phyloP scores from a whole-genome alignment of 352 stramenopile genomes.

The Phytopythium cucurbitacearum region DNA sequence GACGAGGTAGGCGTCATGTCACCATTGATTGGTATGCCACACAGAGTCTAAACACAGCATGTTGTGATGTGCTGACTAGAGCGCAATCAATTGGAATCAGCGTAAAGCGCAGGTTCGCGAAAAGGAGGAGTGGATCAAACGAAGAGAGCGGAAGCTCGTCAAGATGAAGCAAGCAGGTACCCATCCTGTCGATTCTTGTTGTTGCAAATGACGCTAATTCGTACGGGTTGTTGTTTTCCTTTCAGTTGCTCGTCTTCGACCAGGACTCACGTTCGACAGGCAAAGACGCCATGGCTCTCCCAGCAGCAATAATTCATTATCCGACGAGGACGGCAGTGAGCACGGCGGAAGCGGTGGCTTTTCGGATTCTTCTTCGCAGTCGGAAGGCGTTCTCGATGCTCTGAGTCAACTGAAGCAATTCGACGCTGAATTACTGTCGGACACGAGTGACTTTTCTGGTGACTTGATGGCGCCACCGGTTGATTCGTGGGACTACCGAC shows the following conservation, averaged over 20 bases:
- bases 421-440: constrained; percentile 17
- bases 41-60: too few species aligned
- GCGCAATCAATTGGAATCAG: constrained; percentile 39
- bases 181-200: neutral
- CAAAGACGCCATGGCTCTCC: too few species aligned
- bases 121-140: constrained; percentile 44
- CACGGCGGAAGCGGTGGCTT: neutral
- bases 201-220: neutral
- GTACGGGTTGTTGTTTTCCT: too few species aligned
- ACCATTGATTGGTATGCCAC: too few species aligned
- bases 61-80: constrained; percentile 11
- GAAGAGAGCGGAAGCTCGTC: constrained; percentile 38
- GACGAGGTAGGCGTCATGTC: constrained; percentile 30
- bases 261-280: neutral
- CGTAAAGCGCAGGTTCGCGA: constrained; percentile 42
- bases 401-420: constrained; percentile 17
- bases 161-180: constrained; percentile 29
- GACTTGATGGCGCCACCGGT: too few species aligned
- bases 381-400: constrained; percentile 11
- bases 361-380: constrained; percentile 9
- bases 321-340: constrained; percentile 3
- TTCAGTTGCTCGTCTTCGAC: neutral
- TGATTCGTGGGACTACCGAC: too few species aligned
- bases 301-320: too few species aligned
- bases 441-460: constrained; percentile 10